These are phyloP conservation scores for Microdochium nivale DNA, from an alignment of 2,329 filamentous ascomycete species.

Conservation along the genomic window DNA sequence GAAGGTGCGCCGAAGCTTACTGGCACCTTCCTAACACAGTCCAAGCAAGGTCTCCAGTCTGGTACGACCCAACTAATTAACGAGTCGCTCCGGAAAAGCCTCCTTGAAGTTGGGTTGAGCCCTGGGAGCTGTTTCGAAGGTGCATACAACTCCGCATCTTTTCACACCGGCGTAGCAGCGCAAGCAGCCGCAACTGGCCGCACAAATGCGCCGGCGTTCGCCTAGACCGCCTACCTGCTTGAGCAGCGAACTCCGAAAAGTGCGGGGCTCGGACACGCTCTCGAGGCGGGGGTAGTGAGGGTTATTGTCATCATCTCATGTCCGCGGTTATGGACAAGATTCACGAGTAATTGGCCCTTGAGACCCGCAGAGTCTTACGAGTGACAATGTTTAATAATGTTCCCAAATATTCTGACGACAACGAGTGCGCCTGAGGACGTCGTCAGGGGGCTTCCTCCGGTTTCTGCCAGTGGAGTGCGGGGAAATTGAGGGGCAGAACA, in stretches of 20 bases:
- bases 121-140: too few species aligned
- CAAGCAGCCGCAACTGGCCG: background rate
- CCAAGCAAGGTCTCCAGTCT: background rate
- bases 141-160: background rate
- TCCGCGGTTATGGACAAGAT: too few species aligned
- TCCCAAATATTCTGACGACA: too few species aligned
- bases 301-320: too few species aligned
- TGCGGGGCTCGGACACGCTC: background rate
- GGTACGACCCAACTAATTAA: background rate
- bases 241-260: background rate
- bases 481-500: background rate
- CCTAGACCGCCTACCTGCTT: background rate
- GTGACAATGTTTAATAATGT: too few species aligned
- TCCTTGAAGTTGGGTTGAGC: background rate
- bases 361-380: too few species aligned
- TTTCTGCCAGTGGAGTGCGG: background rate
- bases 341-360: too few species aligned
- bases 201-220: background rate
- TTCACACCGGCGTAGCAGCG: background rate
- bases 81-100: too few species aligned
- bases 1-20: background rate
- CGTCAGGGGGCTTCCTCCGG: too few species aligned
- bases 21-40: background rate
- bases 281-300: background rate
- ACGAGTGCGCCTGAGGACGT: too few species aligned